A percentile compares a stretch with the other conserved stretches of the same genome.
phyloP scores from a whole-genome alignment of 2,329 filamentous ascomycete genomes.

The Trichoderma sp. region DNA sequence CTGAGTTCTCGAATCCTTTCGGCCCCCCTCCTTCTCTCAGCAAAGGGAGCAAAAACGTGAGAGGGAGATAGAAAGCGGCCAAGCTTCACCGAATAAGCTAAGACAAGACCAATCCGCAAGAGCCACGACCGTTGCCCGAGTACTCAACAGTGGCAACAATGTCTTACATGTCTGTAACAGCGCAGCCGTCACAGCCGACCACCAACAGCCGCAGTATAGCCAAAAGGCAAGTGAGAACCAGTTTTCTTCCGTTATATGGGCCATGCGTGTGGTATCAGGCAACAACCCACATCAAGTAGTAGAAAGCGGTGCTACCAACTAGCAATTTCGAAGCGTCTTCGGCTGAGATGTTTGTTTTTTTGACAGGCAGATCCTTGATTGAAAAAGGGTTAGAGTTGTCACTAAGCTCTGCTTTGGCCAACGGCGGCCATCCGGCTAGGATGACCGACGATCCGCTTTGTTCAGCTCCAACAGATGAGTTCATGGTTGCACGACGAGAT shows the following conservation, averaged over 20 bases:
- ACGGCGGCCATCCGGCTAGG: not conserved
- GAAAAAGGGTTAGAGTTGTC: not conserved
- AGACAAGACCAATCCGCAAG: not conserved
- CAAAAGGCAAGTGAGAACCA: not conserved
- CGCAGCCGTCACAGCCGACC: not conserved
- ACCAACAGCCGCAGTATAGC: not conserved
- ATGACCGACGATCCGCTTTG: conserved; percentile 22
- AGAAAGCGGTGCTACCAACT: not conserved
- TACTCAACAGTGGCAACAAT: not conserved
- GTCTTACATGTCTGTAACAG: conserved; percentile 18
- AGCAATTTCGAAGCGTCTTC: not conserved
- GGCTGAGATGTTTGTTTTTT: not conserved
- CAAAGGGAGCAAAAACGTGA: not conserved
- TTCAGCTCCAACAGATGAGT: conserved; percentile 14
- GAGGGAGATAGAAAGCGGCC: not conserved
- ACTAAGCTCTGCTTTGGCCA: not conserved
- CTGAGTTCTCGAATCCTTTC: conserved; percentile 2
- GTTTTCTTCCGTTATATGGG: not conserved
- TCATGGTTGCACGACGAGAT: not conserved
- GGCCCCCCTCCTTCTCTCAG: not conserved
- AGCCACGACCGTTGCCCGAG: conserved; percentile 1
- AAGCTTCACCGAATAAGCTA: conserved; percentile 2
- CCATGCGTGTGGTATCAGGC: not conserved
- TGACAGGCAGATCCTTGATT: conserved; percentile 19
- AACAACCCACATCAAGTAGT: not conserved